Evolutionary conservation across 331 rosid species (phyloP).

Genomic region (Prunus yedoensis): DNA sequence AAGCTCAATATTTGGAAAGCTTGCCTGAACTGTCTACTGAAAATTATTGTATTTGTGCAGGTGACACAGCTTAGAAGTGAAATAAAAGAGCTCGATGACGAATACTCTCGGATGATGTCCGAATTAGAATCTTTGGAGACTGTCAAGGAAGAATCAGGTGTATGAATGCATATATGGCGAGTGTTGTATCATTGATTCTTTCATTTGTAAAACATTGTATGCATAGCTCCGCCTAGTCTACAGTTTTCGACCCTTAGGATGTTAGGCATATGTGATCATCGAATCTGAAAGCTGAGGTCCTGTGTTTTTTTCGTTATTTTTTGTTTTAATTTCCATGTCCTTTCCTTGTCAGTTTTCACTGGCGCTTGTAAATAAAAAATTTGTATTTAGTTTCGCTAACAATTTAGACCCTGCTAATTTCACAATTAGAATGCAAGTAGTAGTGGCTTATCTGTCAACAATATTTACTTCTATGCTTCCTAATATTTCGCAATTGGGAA

Average conservation of each 20-base stretch:
- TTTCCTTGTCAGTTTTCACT: neutral
- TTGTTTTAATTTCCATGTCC: too few species aligned
- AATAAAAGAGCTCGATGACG: constrained; percentile 38
- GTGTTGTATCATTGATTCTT: neutral
- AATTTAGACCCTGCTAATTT: neutral
- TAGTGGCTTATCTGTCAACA: too few species aligned
- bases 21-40: neutral
- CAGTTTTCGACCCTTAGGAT: neutral
- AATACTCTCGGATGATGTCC: constrained; percentile 43
- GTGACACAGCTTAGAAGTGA: constrained; percentile 45
- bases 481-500: too few species aligned
- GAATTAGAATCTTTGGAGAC: constrained; percentile 38
- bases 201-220: constrained; percentile 15
- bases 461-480: too few species aligned
- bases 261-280: neutral
- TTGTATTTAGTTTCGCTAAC: neutral
- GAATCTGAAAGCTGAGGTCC: neutral
- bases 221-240: neutral
- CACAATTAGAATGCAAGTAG: neutral
- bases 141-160: constrained; percentile 35
- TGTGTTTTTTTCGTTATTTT: neutral
- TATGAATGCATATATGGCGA: neutral
- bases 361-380: neutral
- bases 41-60: constrained; percentile 37
- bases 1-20: too few species aligned